Evolutionary conservation across 2,329 filamentous ascomycete species (phyloP).

Genomic region (Mycosphaerella sp.): DNA sequence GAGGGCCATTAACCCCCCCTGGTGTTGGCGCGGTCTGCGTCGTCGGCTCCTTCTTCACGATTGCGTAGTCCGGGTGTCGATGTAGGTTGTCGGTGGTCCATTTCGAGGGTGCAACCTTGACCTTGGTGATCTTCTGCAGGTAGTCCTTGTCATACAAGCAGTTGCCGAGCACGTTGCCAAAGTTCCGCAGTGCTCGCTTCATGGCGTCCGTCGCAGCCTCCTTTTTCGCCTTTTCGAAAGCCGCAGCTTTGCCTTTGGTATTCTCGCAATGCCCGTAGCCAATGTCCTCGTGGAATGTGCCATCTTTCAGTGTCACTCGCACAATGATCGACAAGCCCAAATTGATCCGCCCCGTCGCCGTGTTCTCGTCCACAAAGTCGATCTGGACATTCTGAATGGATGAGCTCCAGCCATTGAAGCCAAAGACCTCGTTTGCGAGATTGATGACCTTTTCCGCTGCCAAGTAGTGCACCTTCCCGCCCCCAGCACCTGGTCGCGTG

Average conservation of each 20-base stretch:
- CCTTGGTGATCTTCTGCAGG: slow-evolving; percentile 77
- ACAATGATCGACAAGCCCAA: slow-evolving; percentile 87
- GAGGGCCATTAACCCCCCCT: slow-evolving; percentile 13
- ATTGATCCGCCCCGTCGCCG: slow-evolving; percentile 69
- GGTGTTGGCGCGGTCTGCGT: slow-evolving; percentile 13
- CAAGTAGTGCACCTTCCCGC: slow-evolving; percentile 85
- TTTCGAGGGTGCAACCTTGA: slow-evolving; percentile 71
- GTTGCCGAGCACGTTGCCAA: slow-evolving; percentile 96
- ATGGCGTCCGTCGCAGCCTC: slow-evolving; percentile 92
- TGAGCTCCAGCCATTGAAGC: slow-evolving; percentile 96
- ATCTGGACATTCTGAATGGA: slow-evolving; percentile 92
- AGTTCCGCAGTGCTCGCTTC: slow-evolving; percentile 82
- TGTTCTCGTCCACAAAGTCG: slow-evolving; percentile 87
- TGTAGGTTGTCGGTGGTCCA: slow-evolving; percentile 77
- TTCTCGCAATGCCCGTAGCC: slow-evolving; percentile 97
- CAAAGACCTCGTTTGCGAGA: slow-evolving; percentile 90
- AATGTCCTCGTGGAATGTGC: slow-evolving; percentile 96
- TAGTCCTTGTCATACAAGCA: slow-evolving; percentile 98
- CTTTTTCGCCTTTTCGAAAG: slow-evolving; percentile 98
- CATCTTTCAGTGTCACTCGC: slow-evolving; percentile 81
- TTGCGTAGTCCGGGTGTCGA: slow-evolving; percentile 67
- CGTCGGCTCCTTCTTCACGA: slow-evolving; percentile 51
- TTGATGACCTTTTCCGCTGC: slow-evolving; percentile 96
- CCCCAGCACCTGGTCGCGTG: slow-evolving; percentile 71
- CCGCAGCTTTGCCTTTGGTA: slow-evolving; percentile 86